phyloP scores from a whole-genome alignment of 495 filamentous ascomycete genomes.

The Penicillium desertorum region DNA sequence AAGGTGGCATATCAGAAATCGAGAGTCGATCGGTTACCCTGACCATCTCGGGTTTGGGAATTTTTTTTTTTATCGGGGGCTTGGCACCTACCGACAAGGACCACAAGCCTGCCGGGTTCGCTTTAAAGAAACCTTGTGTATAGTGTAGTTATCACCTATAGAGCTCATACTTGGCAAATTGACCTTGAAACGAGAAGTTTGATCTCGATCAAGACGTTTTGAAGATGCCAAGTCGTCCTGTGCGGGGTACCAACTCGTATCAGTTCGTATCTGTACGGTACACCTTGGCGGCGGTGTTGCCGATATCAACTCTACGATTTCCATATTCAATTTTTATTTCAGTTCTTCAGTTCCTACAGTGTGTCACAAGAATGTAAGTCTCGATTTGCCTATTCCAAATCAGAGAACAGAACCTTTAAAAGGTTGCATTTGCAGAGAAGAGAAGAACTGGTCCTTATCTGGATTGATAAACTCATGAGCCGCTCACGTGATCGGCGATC shows the following conservation, averaged over 20 bases:
- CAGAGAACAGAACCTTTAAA: too few relatives aligned
- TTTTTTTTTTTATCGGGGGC: not conserved
- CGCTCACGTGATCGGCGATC: slow-evolving; percentile 10
- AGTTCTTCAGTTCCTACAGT: too few relatives aligned
- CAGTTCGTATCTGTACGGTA: too few relatives aligned
- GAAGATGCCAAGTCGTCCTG: not conserved
- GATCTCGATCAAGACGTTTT: not conserved
- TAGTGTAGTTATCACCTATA: slow-evolving; percentile 27
- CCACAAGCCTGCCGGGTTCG: slow-evolving; percentile 42
- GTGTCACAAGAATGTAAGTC: too few relatives aligned
- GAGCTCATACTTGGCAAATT: slow-evolving; percentile 21
- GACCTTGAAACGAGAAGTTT: not conserved
- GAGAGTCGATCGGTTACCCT: not conserved
- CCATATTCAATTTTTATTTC: too few relatives aligned
- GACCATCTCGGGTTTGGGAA: not conserved
- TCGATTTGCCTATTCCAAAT: too few relatives aligned
- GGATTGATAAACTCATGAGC: not conserved
- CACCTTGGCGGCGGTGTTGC: too few relatives aligned
- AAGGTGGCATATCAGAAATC: not conserved
- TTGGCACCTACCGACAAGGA: slow-evolving; percentile 35
- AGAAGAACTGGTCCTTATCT: too few relatives aligned
- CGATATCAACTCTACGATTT: too few relatives aligned
- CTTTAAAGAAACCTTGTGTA: slow-evolving; percentile 36
- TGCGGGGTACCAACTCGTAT: not conserved
- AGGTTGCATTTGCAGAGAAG: too few relatives aligned